Evolutionary conservation across 78 protist species (phyloP), one percentile per base, ranked within the genome.

Genomic region (Isochrysis galbana): DNA sequence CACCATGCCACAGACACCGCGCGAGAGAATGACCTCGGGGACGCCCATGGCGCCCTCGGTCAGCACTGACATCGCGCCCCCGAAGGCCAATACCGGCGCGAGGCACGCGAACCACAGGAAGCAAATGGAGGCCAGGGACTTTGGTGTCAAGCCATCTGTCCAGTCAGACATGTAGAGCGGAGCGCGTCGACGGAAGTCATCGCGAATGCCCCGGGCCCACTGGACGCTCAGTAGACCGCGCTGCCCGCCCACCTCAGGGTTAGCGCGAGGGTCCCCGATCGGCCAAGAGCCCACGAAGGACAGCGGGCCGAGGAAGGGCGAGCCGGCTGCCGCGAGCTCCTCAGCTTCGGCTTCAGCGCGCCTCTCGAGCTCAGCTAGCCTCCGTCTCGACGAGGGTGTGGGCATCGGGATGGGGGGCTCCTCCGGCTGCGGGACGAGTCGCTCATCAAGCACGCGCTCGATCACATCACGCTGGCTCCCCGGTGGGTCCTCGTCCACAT

Each of bases 81-180:
- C 84, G 47, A 77, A 77, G 21, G 84, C 84, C 47, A 77, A 19
- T 46, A 77, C 84, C 84, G 84, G 46, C n/a, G 84, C 84, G 84
- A 77, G 84, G 46, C 47, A 77, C 14, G 84, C 84, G 46, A 77
- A 77, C 34, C n/a, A 77, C 17, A 77, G 46, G 46, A 77, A 77
- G 1, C 47, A 39, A 46, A 77, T 77, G n/a, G 84, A 41, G 32
- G 84, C 84, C 47, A 36, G 47, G 29, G 84, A 77, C 46, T 77
- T 77, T 17, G 84, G 21, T 32, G 47, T 77, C 34, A 39, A 4
- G 46, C 84, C 84, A 17, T 77, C 47, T 23, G 36, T 23, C 74
- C 74, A 61, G 74, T 61, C 74, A 11, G 74, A 61, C 7, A 11
- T 10, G 74, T 61, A 61, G 74, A 3, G 14, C 74, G 74, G 29